Base-by-base conservation (phyloP, 345 rosid species). In the Gossypium raimondii region DNA sequence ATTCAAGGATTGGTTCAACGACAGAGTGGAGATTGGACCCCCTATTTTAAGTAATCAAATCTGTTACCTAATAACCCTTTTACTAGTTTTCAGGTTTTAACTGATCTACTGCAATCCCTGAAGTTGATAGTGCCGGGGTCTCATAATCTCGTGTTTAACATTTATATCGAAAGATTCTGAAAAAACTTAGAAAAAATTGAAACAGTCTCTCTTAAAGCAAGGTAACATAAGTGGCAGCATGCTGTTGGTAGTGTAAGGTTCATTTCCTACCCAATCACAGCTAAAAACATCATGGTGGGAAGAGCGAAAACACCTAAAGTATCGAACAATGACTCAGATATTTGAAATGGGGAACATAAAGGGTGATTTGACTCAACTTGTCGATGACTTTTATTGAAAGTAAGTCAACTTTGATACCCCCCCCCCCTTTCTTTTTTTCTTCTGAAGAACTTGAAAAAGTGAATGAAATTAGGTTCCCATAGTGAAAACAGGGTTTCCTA, bases 351-450 rank as follows among this genome's bases (percentile, higher is more conserved):
- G 72, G 56, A 48, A 38, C 72, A 47, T 20, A 48, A 24, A 47
- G 72, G 72, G 56, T 48, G 72, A 67, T 48, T 67, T 67, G 20
- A 22, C 41, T 67, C 57, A 24, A 67, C 12, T 18, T 27, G 58
- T 50, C 58, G 43, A 14, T 25, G 18, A 24, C 9, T 50, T 67
- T 9, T 57, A 9, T 20, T 57, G 34, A 22, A 57, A 57, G 13
- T 2, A 68, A 16, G 45, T 69, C 58, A 51, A 69, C 60, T 50
- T 51, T 27, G 17, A 51, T 69, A 69, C 4, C 10, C 60, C 29
- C 11, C 29, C 11, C 38, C 38, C 6, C 1, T 4, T 5, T 4
- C 1, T 5, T 34, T 34, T 34, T 34, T 34, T 34, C 41, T 34
- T 68, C 9, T 8, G 8, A 4, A 9, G 9, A 67, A 7, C 43